Conservation (phyloP, 371 early-diverging fungal genomes). For the Mortierella sp. region DNA sequence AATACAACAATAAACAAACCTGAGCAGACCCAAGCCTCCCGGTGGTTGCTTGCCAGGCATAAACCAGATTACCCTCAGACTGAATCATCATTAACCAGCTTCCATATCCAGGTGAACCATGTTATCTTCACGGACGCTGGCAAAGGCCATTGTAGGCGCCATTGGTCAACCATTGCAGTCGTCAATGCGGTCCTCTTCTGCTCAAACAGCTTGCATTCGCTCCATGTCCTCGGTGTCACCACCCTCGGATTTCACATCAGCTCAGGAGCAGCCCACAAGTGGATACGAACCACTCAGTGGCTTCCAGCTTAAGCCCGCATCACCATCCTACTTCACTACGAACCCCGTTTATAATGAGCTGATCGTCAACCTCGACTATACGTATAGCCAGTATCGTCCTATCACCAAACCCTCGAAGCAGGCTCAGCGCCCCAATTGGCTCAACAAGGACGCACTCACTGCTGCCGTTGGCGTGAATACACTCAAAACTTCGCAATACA, state of each 20-base stretch:
- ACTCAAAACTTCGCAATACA: slow-evolving; percentile 77
- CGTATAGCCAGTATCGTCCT: slow-evolving; percentile 64
- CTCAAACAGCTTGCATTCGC: slow-evolving; percentile 23
- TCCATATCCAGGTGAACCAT: slow-evolving; percentile 16
- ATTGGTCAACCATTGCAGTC: slow-evolving; percentile 33
- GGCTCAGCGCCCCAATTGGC: slow-evolving; percentile 59
- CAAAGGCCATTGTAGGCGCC: slow-evolving; percentile 24
- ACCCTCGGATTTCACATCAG: not conserved
- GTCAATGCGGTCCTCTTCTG: slow-evolving; percentile 9
- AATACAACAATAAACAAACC: no score
- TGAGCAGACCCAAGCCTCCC: no score
- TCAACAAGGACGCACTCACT: slow-evolving; percentile 68
- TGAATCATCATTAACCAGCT: no score
- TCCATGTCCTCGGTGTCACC: slow-evolving; percentile 20
- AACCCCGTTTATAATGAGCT: slow-evolving; percentile 86
- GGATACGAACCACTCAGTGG: slow-evolving; percentile 36
- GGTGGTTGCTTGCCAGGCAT: not conserved
- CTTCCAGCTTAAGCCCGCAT: slow-evolving; percentile 45
- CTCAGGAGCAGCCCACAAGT: slow-evolving; percentile 13
- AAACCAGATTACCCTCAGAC: not conserved
- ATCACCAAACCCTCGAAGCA: slow-evolving; percentile 30
- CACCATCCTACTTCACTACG: slow-evolving; percentile 92
- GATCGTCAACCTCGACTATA: slow-evolving; percentile 76
- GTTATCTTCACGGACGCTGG: slow-evolving; percentile 49
- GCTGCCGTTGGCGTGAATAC: slow-evolving; percentile 63